These are phyloP conservation scores for Asterella californica DNA, from an alignment of 225 moss, liverwort and hornwort species.

Conservation along the genomic window DNA sequence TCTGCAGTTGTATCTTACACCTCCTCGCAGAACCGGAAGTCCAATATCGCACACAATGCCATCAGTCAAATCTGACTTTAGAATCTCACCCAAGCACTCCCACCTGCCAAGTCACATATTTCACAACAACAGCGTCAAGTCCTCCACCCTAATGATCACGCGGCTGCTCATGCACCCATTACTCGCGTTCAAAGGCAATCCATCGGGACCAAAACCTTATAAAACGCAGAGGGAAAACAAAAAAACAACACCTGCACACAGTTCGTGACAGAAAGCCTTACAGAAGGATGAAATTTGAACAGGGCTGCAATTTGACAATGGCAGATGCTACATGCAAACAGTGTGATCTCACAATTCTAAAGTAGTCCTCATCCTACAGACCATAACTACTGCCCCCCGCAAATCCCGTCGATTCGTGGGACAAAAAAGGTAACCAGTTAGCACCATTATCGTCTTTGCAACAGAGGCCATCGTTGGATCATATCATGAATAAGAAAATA, in stretches of 20 bases:
- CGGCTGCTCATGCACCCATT: not conserved
- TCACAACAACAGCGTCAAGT: not conserved
- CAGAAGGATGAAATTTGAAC: not conserved
- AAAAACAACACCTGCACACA: not conserved
- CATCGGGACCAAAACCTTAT: not conserved
- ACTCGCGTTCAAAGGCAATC: not conserved
- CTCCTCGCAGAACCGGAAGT: slow-evolving; percentile 69
- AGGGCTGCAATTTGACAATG: not conserved
- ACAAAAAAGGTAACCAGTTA: not conserved
- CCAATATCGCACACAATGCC: slow-evolving; percentile 98
- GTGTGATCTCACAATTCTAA: not conserved
- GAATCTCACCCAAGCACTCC: slow-evolving; percentile 84
- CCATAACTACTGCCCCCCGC: too few relatives aligned
- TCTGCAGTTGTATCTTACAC: slow-evolving; percentile 93
- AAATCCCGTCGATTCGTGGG: not conserved
- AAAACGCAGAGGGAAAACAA: not conserved
- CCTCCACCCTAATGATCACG: not conserved
- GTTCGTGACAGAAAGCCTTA: not conserved
- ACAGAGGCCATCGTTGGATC: not conserved
- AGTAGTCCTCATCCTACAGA: not conserved
- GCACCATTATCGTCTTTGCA: not conserved
- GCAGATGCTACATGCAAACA: not conserved
- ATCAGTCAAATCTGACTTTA: slow-evolving; percentile 67
- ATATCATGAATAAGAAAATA: not conserved
- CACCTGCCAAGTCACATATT: slow-evolving; percentile 43